phyloP scores from a whole-genome alignment of 116 monocot species.

The Phalaenopsis hybrid region DNA sequence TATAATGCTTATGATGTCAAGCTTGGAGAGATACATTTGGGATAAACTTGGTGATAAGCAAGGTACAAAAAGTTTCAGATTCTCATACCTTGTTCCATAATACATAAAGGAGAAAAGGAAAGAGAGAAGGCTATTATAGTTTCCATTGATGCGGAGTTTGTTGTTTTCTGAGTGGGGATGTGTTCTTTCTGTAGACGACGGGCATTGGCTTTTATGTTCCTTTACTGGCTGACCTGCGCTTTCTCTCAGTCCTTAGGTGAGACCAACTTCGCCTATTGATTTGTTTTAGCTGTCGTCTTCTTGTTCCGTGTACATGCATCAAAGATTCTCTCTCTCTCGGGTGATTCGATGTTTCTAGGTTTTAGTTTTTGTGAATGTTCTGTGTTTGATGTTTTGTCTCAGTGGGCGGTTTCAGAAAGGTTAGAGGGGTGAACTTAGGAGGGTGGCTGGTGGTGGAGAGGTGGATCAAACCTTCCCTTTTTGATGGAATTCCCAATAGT shows the following conservation, averaged over 20 bases:
- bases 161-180: slow-evolving; percentile 21
- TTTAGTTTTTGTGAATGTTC: background rate
- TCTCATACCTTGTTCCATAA: background rate
- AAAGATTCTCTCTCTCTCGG: no score
- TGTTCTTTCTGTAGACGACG: slow-evolving; percentile 5
- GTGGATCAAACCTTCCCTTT: slow-evolving; percentile 80
- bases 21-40: slow-evolving; percentile 27
- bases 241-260: slow-evolving; percentile 24
- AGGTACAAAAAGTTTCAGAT: slow-evolving; percentile 23
- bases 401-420: slow-evolving; percentile 50
- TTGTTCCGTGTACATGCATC: background rate
- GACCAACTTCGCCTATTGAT: slow-evolving; percentile 1
- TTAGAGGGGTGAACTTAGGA: slow-evolving; percentile 79
- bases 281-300: background rate
- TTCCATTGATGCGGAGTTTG: slow-evolving; percentile 9
- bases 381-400: slow-evolving; percentile 9
- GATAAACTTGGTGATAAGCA: slow-evolving; percentile 51
- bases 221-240: slow-evolving; percentile 19
- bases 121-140: background rate
- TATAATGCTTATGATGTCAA: slow-evolving; percentile 11
- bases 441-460: slow-evolving; percentile 82
- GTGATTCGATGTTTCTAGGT: background rate
- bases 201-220: slow-evolving; percentile 16
- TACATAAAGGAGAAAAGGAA: background rate
- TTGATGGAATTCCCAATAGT: slow-evolving; percentile 75